Evolutionary conservation across 306 rosid species (phyloP).

Genomic region (Canavalia gladiata): DNA sequence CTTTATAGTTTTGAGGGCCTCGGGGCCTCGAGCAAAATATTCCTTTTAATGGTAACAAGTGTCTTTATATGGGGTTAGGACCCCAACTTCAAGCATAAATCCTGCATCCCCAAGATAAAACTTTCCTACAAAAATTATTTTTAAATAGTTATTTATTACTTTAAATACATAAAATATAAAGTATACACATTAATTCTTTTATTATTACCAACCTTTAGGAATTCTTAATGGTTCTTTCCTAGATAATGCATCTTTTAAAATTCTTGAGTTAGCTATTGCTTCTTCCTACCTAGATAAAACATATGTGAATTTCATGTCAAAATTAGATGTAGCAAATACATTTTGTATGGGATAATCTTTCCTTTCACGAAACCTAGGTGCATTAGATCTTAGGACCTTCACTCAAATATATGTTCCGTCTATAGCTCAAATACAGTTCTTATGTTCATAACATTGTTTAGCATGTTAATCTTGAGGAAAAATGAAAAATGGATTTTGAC

Average conservation of each 20-base stretch:
- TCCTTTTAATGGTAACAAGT: neutral
- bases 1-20: neutral
- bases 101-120: neutral
- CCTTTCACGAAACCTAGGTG: neutral
- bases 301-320: conserved; percentile 9
- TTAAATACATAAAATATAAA: too few species aligned
- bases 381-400: neutral
- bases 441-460: too few species aligned
- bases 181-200: too few species aligned
- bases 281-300: neutral
- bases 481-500: too few species aligned
- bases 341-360: neutral
- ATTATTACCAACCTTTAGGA: neutral
- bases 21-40: neutral
- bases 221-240: neutral
- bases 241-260: neutral
- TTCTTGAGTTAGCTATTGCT: neutral
- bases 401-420: neutral
- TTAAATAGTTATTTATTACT: too few species aligned
- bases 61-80: neutral
- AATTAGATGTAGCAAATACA: neutral
- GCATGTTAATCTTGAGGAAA: too few species aligned
- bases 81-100: too few species aligned
- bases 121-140: too few species aligned
- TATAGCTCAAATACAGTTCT: too few species aligned